A percentile compares a stretch with the other conserved stretches of the same genome.
phyloP scores from a whole-genome alignment of 2,329 filamentous ascomycete species.

The Thelonectria olida region DNA sequence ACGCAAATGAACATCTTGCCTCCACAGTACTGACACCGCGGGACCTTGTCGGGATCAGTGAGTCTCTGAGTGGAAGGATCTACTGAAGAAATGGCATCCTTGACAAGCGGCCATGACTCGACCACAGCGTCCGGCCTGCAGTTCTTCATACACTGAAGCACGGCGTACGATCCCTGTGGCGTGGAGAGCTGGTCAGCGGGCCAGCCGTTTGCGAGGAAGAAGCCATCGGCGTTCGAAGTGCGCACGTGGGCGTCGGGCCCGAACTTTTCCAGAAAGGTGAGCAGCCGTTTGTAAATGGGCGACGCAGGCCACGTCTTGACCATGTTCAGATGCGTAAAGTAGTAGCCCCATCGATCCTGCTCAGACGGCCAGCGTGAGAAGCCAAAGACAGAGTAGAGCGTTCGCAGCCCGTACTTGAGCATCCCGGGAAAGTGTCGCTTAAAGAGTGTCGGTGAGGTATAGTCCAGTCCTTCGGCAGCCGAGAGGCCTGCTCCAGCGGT shows the following conservation, averaged over 20 bases:
- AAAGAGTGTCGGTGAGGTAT: constrained; percentile 30
- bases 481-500: constrained; percentile 35
- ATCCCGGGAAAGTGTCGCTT: constrained; percentile 23
- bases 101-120: constrained; percentile 20
- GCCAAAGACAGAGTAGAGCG: constrained; percentile 33
- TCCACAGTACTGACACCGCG: constrained; percentile 26
- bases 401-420: constrained; percentile 24
- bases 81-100: constrained; percentile 7
- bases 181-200: constrained; percentile 18
- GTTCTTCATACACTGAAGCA: constrained; percentile 32
- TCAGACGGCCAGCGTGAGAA: constrained; percentile 31
- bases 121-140: constrained; percentile 24
- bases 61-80: constrained; percentile 28
- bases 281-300: constrained; percentile 20
- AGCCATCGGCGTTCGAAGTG: constrained; percentile 26
- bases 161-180: constrained; percentile 21
- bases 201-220: constrained; percentile 25
- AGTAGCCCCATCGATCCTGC: constrained; percentile 36
- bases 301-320: constrained; percentile 29
- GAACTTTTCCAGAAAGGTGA: constrained; percentile 16
- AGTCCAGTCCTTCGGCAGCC: constrained; percentile 33
- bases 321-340: constrained; percentile 37
- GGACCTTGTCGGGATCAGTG: constrained; percentile 24
- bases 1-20: constrained; percentile 36
- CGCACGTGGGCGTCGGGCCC: constrained; percentile 29